A percentile compares a stretch with the other conserved stretches of the same genome.
phyloP scores from a whole-genome alignment of 352 stramenopile genomes.

The Phytophthora brassicae region DNA sequence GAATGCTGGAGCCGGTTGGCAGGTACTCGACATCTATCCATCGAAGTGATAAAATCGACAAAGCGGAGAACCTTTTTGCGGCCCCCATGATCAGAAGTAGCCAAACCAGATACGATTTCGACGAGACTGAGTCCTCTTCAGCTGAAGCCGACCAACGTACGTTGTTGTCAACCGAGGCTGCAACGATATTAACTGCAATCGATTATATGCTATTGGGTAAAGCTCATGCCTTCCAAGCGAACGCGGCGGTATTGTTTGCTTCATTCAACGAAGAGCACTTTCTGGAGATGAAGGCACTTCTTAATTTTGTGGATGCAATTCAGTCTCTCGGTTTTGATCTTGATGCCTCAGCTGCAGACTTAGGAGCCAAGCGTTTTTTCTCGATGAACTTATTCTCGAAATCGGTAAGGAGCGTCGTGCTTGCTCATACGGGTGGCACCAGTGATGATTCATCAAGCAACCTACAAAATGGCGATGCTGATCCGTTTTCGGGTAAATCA shows the following conservation, averaged over 20 bases:
- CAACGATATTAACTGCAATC: constrained; percentile 35
- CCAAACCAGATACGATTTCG: constrained; percentile 22
- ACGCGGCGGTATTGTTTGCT: constrained; percentile 58
- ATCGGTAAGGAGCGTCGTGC: constrained; percentile 52
- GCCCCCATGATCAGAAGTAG: constrained; percentile 14
- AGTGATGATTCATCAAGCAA: constrained; percentile 12
- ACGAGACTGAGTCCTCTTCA: constrained; percentile 5
- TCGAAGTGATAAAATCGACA: constrained; percentile 58
- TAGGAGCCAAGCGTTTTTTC: constrained; percentile 77
- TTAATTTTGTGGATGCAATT: constrained; percentile 67
- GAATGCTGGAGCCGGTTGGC: constrained; percentile 53
- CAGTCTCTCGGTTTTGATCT: constrained; percentile 79
- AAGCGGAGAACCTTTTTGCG: constrained; percentile 75
- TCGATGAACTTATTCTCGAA: constrained; percentile 68
- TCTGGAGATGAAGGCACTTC: constrained; percentile 69
- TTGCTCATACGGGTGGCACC: constrained; percentile 10
- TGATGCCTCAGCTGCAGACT: constrained; percentile 71
- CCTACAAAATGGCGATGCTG: constrained; percentile 23
- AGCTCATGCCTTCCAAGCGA: constrained; percentile 24
- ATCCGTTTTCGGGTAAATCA: constrained; percentile 11
- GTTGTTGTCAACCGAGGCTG: constrained; percentile 25
- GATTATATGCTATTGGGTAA: constrained; percentile 37
- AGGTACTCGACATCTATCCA: constrained; percentile 75
- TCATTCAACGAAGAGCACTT: constrained; percentile 70
- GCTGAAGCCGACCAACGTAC: constrained; percentile 26